Evolutionary conservation across 148 eudicot genomes (phyloP).

Genomic region (Silene uniflora): DNA sequence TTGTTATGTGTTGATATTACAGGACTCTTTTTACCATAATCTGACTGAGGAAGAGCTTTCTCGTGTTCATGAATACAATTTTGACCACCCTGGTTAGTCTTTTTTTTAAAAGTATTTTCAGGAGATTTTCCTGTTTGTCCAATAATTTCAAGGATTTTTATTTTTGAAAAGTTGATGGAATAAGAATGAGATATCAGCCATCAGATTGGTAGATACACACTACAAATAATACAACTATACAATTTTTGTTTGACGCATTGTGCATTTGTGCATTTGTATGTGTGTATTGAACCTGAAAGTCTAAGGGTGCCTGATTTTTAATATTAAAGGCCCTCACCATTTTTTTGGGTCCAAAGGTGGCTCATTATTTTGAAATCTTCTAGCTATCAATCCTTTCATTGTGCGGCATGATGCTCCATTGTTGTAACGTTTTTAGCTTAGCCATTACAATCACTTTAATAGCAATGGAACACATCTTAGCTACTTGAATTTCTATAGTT

Average conservation of each 20-base stretch:
- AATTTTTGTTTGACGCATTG: neutral
- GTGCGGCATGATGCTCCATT: neutral
- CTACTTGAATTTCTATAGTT: neutral
- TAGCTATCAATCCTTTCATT: neutral
- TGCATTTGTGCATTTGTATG: too few relatives aligned
- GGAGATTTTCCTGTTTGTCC: neutral
- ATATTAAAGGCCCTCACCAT: neutral
- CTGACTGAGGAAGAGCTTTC: conserved; percentile 78
- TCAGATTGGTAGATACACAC: neutral
- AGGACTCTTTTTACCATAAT: conserved; percentile 93
- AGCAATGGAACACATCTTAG: neutral
- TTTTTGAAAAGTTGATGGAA: neutral
- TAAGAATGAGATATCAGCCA: neutral
- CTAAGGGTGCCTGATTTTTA: neutral
- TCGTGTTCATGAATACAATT: conserved; percentile 82
- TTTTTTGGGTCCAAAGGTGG: too few relatives aligned
- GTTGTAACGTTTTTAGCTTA: neutral
- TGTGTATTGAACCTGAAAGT: conserved; percentile 3
- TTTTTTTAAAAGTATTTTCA: neutral
- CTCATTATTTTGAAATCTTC: too few relatives aligned
- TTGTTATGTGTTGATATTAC: conserved; percentile 26
- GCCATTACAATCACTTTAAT: neutral
- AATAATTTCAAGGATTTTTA: neutral
- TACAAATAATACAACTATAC: conserved; percentile 1
- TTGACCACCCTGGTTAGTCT: conserved; percentile 94